Conservation (phyloP, 2,329 filamentous ascomycete species). For the Epichloe gansuensis region DNA sequence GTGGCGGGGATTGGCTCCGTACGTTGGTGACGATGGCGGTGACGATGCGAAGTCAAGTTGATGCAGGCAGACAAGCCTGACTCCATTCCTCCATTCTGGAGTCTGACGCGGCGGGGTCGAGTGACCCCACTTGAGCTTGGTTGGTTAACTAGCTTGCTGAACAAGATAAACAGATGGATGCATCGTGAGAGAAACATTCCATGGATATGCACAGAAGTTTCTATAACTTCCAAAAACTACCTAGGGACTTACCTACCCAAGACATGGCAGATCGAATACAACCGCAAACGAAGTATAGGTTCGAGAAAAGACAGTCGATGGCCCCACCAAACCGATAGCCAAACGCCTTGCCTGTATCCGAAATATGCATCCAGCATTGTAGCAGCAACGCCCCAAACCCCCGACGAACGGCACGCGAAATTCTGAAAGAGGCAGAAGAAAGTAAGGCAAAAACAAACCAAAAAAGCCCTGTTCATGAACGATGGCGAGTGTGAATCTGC, state of each 20-base stretch:
- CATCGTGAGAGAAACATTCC: no score
- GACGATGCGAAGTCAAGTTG: neutral
- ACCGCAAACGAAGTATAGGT: no score
- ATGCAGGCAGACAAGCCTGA: neutral
- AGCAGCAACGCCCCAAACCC: conserved; percentile 2
- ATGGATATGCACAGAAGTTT: no score
- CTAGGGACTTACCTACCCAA: no score
- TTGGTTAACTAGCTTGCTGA: no score
- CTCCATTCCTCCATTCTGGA: neutral
- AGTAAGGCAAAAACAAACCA: neutral
- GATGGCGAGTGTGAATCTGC: neutral
- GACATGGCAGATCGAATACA: no score
- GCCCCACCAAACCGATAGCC: neutral
- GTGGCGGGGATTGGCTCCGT: conserved; percentile 3
- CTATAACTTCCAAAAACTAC: no score
- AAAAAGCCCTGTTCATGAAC: neutral
- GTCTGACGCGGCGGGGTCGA: neutral
- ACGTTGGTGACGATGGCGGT: neutral
- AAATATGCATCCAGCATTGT: conserved; percentile 3
- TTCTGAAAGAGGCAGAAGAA: neutral
- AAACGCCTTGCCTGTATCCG: conserved; percentile 2
- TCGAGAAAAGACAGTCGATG: no score
- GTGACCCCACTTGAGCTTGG: conserved; percentile 1
- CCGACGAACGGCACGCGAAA: neutral
- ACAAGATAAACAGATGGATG: no score